phyloP scores from a whole-genome alignment of 2,329 filamentous ascomycete species.

The Aspergillus versicolor region DNA sequence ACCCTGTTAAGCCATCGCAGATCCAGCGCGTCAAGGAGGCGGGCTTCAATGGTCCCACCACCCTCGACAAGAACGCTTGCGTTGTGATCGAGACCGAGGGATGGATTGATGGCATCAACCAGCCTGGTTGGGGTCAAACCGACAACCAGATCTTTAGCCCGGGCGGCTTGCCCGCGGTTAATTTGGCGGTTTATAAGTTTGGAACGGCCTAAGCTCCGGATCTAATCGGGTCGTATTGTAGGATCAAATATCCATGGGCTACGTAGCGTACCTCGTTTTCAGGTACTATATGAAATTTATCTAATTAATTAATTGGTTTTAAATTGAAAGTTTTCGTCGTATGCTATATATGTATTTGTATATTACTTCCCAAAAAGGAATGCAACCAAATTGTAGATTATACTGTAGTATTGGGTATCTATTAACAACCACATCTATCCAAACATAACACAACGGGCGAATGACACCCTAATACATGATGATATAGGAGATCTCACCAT shows the following conservation, averaged over 20 bases:
- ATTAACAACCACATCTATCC: not conserved
- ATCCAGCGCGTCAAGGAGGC: slow-evolving; percentile 56
- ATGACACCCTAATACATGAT: not conserved
- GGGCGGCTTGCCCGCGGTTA: slow-evolving; percentile 39
- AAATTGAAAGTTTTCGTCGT: not conserved
- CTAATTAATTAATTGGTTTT: not conserved
- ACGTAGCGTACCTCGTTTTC: not conserved
- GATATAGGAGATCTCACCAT: slow-evolving; percentile 5
- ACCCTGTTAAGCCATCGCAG: slow-evolving; percentile 43
- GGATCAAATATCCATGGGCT: not conserved
- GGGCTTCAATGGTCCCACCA: slow-evolving; percentile 46
- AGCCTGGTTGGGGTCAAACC: slow-evolving; percentile 77
- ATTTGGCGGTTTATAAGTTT: slow-evolving; percentile 47
- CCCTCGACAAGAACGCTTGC: slow-evolving; percentile 70
- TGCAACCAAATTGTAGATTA: not conserved
- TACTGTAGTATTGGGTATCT: slow-evolving; percentile 6
- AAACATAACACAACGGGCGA: not conserved
- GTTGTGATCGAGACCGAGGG: slow-evolving; percentile 89
- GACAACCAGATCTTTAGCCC: slow-evolving; percentile 43
- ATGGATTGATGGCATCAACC: slow-evolving; percentile 91
- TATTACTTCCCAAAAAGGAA: not conserved
- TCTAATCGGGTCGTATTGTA: not conserved
- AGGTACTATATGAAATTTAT: not conserved
- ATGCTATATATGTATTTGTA: not conserved
- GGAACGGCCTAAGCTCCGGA: slow-evolving; percentile 33